A percentile compares a stretch with the other conserved stretches of the same genome.
Conservation (phyloP, 2,329 filamentous ascomycete genomes). For the Paecilomyces fulvus region DNA sequence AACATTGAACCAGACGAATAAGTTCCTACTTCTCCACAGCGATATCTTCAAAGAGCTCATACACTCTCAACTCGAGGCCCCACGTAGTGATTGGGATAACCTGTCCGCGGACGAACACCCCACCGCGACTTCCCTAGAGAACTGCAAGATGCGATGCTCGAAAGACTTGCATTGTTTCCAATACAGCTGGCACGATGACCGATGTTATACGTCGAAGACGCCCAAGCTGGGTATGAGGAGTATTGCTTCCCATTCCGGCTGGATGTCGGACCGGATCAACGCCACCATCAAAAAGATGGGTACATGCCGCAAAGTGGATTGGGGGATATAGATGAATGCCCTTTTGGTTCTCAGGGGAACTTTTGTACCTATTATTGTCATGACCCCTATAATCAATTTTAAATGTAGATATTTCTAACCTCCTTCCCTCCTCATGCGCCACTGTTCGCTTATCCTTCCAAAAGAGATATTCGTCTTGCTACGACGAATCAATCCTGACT, state of each 20-base stretch:
- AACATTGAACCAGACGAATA: constrained; percentile 12
- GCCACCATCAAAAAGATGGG: constrained; percentile 2
- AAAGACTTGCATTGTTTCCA: constrained; percentile 19
- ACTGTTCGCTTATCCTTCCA: too few relatives aligned
- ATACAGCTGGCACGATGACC: constrained; percentile 12
- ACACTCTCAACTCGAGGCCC: constrained; percentile 21
- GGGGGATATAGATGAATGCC: constrained; percentile 26
- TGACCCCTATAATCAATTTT: constrained; percentile 6
- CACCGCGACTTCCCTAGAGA: constrained; percentile 17
- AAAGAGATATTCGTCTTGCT: too few relatives aligned
- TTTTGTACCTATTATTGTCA: constrained; percentile 2
- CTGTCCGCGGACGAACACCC: constrained; percentile 23
- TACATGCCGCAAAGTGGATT: constrained; percentile 38
- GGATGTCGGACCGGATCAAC: constrained; percentile 21
- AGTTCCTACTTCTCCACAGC: constrained; percentile 23
- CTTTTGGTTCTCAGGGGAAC: constrained; percentile 1
- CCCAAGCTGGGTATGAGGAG: constrained; percentile 22
- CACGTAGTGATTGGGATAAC: constrained; percentile 27
- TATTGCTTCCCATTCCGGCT: constrained; percentile 20
- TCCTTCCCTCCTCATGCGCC: not conserved
- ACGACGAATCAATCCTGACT: too few relatives aligned
- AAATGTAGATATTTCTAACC: not conserved
- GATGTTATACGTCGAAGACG: constrained; percentile 22
- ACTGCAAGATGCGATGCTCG: constrained; percentile 23
- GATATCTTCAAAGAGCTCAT: constrained; percentile 31